phyloP scores from a whole-genome alignment of 805 yeast species.

The Geotrichum ghanense region DNA sequence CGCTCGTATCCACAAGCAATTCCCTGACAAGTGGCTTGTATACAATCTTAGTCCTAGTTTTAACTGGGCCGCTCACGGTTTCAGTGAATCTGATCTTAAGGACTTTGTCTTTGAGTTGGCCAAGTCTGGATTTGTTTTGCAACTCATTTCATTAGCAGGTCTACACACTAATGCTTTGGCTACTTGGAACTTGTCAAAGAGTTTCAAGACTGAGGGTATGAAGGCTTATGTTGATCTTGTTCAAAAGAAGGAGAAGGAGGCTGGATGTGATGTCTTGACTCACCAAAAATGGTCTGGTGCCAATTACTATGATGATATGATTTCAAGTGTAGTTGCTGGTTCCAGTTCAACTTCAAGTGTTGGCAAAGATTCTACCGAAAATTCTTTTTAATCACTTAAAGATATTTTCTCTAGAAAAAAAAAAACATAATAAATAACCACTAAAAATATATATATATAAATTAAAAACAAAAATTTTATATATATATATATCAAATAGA shows the following conservation, averaged over 20 bases:
- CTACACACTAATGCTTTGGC: slow-evolving; percentile 42
- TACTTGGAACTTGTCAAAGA: slow-evolving; percentile 38
- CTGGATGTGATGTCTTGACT: slow-evolving; percentile 41
- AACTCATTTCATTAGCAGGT: slow-evolving; percentile 51
- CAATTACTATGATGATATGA: slow-evolving; percentile 37
- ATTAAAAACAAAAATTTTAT: no score
- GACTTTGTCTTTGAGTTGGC: slow-evolving; percentile 44
- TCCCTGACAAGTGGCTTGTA: slow-evolving; percentile 45
- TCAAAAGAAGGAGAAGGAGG: slow-evolving; percentile 35
- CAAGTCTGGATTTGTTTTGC: slow-evolving; percentile 45
- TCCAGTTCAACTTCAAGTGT: slow-evolving; percentile 33
- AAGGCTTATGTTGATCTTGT: slow-evolving; percentile 44
- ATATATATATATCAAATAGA: no score
- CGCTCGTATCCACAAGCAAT: slow-evolving; percentile 32
- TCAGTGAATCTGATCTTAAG: slow-evolving; percentile 33
- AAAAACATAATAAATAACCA: no score
- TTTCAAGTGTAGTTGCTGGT: slow-evolving; percentile 34
- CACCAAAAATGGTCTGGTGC: slow-evolving; percentile 58
- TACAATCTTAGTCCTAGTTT: slow-evolving; percentile 52
- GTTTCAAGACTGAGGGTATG: slow-evolving; percentile 45
- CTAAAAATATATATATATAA: no score
- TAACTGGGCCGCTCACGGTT: slow-evolving; percentile 51
- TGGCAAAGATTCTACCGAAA: slow-evolving; percentile 35
- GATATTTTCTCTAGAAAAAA: no score
- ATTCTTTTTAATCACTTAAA: background rate